Conservation (phyloP, 2,329 filamentous ascomycete species). For the Pseudogymnoascus sp. region DNA sequence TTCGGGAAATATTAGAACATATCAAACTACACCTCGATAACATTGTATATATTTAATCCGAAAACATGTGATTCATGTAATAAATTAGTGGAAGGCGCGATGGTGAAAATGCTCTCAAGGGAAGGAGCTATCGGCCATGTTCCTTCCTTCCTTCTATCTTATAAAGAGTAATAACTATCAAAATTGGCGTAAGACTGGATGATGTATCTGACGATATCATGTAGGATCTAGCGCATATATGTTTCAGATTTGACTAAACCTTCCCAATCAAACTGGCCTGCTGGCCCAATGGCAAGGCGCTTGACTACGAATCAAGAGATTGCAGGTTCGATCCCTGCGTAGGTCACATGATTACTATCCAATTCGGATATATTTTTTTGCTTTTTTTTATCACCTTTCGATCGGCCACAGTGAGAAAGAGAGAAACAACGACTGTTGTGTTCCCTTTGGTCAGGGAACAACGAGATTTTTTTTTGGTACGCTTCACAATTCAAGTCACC, state of each 20-base stretch:
- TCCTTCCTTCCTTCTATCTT: background rate
- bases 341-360: constrained; percentile 18
- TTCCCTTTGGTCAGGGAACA: background rate
- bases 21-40: background rate
- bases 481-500: background rate
- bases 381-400: background rate
- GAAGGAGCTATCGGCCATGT: background rate
- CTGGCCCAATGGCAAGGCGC: constrained; percentile 42
- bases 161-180: background rate
- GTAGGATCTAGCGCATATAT: background rate
- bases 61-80: background rate
- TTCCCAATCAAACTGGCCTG: constrained; percentile 16
- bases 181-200: background rate
- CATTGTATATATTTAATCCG: background rate
- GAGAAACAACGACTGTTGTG: background rate
- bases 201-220: background rate
- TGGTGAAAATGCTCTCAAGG: background rate
- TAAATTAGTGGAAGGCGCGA: background rate
- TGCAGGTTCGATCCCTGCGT: constrained; percentile 38
- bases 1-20: too few species aligned
- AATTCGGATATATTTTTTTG: background rate
- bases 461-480: background rate
- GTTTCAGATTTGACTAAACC: too few species aligned
- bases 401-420: background rate
- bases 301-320: constrained; percentile 46